These are phyloP conservation scores for Cutaneotrichosporon cavernicola DNA, from an alignment of 1,284 basidiomycete species.

Conservation along the genomic window DNA sequence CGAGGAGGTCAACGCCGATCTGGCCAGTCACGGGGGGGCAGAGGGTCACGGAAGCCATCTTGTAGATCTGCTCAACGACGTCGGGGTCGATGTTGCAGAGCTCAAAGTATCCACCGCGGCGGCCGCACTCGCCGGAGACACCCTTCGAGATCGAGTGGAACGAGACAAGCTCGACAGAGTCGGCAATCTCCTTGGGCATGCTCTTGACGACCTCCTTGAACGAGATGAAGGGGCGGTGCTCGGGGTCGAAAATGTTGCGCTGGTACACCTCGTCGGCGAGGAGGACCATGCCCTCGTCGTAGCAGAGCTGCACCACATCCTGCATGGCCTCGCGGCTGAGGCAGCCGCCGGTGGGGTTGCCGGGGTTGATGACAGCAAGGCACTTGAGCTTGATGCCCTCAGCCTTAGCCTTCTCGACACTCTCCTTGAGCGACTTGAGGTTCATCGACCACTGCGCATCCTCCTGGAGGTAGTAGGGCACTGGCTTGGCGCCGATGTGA, in stretches of 20 bases:
- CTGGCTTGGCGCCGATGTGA: constrained; percentile 72
- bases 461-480: constrained; percentile 90
- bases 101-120: constrained; percentile 92
- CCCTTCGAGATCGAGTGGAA: constrained; percentile 97
- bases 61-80: constrained; percentile 82
- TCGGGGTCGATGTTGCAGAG: constrained; percentile 73
- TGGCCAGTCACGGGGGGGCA: constrained; percentile 81
- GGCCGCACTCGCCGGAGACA: constrained; percentile 87
- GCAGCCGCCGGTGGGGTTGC: constrained; percentile 88
- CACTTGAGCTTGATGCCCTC: constrained; percentile 71
- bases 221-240: constrained; percentile 73
- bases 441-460: constrained; percentile 81
- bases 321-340: constrained; percentile 70
- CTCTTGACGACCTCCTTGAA: constrained; percentile 82
- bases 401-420: constrained; percentile 66
- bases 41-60: constrained; percentile 85
- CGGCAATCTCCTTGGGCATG: constrained; percentile 57
- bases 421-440: constrained; percentile 64
- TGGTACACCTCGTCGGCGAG: constrained; percentile 97
- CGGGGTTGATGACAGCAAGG: constrained; percentile 92
- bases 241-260: constrained; percentile 72
- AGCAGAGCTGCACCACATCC: constrained; percentile 74
- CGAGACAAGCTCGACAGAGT: constrained; percentile 71
- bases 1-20: constrained; percentile 84
- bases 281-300: constrained; percentile 78